These are phyloP conservation scores for Phlyctochytrium arcticum DNA, from an alignment of 192 early-diverging fungal genomes.

Conservation along the genomic window DNA sequence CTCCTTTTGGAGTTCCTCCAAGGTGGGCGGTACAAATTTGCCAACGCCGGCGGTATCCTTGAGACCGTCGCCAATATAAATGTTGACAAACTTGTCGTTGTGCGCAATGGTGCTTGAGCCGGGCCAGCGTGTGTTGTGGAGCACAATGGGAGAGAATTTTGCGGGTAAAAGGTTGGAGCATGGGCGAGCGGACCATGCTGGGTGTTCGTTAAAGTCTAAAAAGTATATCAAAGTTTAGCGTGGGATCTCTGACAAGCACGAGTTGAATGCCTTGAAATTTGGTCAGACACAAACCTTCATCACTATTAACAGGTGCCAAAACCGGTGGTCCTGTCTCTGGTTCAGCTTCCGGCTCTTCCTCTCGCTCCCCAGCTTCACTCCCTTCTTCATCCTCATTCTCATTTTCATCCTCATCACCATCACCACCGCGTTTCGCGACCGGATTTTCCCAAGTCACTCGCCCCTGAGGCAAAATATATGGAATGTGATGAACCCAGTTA, in stretches of 20 bases:
- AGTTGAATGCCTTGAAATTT: too few species aligned
- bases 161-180: constrained; percentile 41
- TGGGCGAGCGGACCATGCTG: constrained; percentile 42
- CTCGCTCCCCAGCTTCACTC: constrained; percentile 26
- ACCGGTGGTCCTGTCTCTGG: constrained; percentile 51
- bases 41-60: constrained; percentile 37
- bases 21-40: constrained; percentile 34
- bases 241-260: too few species aligned
- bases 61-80: constrained; percentile 60
- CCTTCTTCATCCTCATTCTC: constrained; percentile 37
- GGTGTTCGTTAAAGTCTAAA: constrained; percentile 41
- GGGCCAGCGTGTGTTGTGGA: constrained; percentile 56
- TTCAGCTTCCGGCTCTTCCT: constrained; percentile 29
- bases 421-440: constrained; percentile 24
- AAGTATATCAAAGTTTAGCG: too few species aligned
- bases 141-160: constrained; percentile 52
- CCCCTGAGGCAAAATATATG: constrained; percentile 60
- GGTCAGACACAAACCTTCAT: constrained; percentile 49
- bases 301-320: constrained; percentile 36
- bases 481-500: constrained; percentile 63
- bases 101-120: constrained; percentile 52
- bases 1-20: constrained; percentile 46
- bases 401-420: constrained; percentile 32
- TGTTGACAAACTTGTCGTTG: constrained; percentile 59
- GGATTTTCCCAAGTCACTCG: constrained; percentile 55